phyloP scores from a whole-genome alignment of 2,329 filamentous ascomycete genomes.

The Phyllachora maydis region DNA sequence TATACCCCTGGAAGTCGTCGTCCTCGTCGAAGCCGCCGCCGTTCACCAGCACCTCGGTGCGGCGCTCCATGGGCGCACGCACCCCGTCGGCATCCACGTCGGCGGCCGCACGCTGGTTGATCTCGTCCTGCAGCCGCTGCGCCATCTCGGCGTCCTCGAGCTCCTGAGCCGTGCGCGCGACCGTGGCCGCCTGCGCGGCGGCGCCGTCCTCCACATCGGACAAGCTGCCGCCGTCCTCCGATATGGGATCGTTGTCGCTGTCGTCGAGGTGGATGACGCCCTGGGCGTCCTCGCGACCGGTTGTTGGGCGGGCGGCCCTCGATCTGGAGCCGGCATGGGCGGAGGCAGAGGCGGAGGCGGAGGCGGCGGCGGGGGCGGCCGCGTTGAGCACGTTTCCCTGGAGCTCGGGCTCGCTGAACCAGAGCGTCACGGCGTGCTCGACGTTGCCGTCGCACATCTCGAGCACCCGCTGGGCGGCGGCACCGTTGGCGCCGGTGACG shows the following conservation, averaged over 20 bases:
- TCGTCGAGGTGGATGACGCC: conserved; percentile 61
- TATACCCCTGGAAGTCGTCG: conserved; percentile 31
- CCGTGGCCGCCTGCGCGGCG: conserved; percentile 16
- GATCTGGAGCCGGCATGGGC: conserved; percentile 7
- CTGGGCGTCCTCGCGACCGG: conserved; percentile 27
- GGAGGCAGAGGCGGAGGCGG: conserved; percentile 3
- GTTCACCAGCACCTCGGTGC: conserved; percentile 77
- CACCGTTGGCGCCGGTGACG: conserved; percentile 57
- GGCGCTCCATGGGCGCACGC: conserved; percentile 76
- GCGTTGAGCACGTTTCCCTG: conserved; percentile 23
- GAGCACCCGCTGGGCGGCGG: conserved; percentile 65
- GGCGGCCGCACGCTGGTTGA: conserved; percentile 40
- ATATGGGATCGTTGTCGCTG: conserved; percentile 23
- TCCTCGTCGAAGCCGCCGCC: conserved; percentile 32
- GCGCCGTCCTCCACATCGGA: conserved; percentile 18
- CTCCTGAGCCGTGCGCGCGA: conserved; percentile 31
- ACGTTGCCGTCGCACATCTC: conserved; percentile 68
- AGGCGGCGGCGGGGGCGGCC: conserved; percentile 9
- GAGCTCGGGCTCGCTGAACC: conserved; percentile 71
- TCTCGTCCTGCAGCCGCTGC: conserved; percentile 73
- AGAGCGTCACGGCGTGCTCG: conserved; percentile 73
- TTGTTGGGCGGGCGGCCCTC: conserved; percentile 6
- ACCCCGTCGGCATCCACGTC: conserved; percentile 46
- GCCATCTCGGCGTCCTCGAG: conserved; percentile 93
- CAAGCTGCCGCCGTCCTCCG: conserved; percentile 12